Evolutionary conservation across 73 alveolate genomes (phyloP), one percentile per base, ranked within the genome.

Genomic region (Paramecium octaurelia): DNA sequence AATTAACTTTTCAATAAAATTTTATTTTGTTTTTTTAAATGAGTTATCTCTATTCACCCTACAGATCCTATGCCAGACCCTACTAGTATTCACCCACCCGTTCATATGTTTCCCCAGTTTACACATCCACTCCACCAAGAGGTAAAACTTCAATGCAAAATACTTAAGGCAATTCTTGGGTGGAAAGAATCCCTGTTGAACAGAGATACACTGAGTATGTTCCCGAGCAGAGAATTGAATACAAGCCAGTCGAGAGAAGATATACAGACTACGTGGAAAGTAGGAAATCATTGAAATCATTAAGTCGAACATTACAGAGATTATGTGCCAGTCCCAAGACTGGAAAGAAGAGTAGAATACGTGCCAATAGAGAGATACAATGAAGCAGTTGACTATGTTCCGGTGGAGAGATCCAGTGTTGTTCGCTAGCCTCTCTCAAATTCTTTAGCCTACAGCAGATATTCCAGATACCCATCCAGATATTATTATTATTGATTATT

Each of bases 261-360:
- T 70, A 77, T 42, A 89, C 85, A 71, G 94, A 89, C 18, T 89
- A 89, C 71, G 92, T 89, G 34, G 94, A 89, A 20, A 42, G 91
- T 80, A 31, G 20, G 16, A 14, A 23, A 14, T 20, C 9, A 43
- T 40, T 2, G 46, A 7, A 4, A 80, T 31, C 6, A 21, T 34
- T 44, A 24, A 89, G 88, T 89, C n/a, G 88, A 89, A 46, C 94
- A 89, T 89, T 77, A 59, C 16, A 89, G 92, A 46, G 73, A 71
- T 44, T 89, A 89, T 73, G 94, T 70, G 27, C 94, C 94, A 18
- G 80, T 70, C 10, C 86, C 94, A 68, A 89, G 94, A 89, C 18
- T 42, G 1, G 94, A 89, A 50, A 89, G 92, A 89, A 69, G 94
- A 71, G 84, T 83, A 24, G 94, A 89, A 36, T 89, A 89, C 31